Conservation (phyloP, 441 rosid species). For the Melastoma candidum region DNA sequence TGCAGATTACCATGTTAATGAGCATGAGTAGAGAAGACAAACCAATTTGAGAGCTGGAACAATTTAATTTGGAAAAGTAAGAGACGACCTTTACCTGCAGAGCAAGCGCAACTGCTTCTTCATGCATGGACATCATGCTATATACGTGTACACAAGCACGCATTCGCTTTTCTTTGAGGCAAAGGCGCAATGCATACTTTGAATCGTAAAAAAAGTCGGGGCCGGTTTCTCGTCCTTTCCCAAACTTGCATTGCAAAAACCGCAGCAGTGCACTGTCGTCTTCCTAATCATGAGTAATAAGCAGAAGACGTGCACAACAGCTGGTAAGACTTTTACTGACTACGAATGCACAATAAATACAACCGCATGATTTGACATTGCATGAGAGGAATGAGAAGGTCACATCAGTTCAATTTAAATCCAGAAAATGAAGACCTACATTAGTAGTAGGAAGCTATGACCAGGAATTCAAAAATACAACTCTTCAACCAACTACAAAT, state of each 20-base stretch:
- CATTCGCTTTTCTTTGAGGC: constrained; percentile 94
- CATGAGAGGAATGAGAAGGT: too few relatives aligned
- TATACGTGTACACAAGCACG: constrained; percentile 98
- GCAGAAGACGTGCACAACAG: neutral
- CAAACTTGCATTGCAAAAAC: constrained; percentile 95
- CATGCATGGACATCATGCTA: constrained; percentile 99
- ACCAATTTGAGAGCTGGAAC: too few relatives aligned
- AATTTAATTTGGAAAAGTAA: neutral
- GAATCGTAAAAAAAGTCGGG: constrained; percentile 99
- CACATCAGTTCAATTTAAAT: too few relatives aligned
- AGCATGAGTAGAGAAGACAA: too few relatives aligned
- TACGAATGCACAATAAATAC: too few relatives aligned
- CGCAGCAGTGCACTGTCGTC: constrained; percentile 91
- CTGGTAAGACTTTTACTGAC: too few relatives aligned
- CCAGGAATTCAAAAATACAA: too few relatives aligned
- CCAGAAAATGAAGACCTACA: too few relatives aligned
- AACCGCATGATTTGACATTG: too few relatives aligned
- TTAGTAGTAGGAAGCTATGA: too few relatives aligned
- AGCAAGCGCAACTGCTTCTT: constrained; percentile 99
- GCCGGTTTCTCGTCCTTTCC: constrained; percentile 81
- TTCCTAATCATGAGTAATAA: constrained; percentile 39
- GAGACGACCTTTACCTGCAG: constrained; percentile 54
- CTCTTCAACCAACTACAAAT: constrained; percentile 3
- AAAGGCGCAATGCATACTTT: constrained; percentile 92
- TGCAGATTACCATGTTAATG: too few relatives aligned